phyloP scores from a whole-genome alignment of 164 flowering plant species.

The Tinospora cordifolia region DNA sequence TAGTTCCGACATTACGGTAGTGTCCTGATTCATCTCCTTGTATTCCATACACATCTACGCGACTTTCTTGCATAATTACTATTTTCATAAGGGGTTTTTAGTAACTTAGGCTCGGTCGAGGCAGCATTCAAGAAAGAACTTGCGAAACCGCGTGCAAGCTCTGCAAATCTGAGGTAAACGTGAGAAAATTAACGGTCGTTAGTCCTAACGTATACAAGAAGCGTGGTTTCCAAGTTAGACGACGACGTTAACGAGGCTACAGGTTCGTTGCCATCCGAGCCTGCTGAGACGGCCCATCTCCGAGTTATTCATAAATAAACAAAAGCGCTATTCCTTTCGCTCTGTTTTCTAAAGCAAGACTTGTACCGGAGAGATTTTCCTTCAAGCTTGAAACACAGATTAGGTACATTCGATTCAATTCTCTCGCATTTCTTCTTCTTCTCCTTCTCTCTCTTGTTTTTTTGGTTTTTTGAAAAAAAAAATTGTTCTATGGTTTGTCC shows the following conservation, averaged over 20 bases:
- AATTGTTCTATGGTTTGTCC: too few relatives aligned
- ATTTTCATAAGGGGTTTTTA: too few relatives aligned
- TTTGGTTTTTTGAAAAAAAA: too few relatives aligned
- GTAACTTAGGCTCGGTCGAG: too few relatives aligned
- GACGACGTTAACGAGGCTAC: conserved; percentile 11
- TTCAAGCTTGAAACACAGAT: conserved; percentile 5
- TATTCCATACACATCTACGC: too few relatives aligned
- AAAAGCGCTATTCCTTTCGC: not conserved
- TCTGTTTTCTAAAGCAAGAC: not conserved
- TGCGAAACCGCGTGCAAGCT: not conserved
- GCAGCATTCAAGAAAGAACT: too few relatives aligned
- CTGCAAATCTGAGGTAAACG: not conserved
- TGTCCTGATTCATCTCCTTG: too few relatives aligned
- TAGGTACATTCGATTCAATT: conserved; percentile 6
- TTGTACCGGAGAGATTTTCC: not conserved
- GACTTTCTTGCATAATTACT: too few relatives aligned
- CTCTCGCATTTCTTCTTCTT: not conserved
- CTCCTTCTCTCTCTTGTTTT: too few relatives aligned
- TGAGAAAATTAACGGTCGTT: not conserved
- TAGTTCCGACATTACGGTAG: too few relatives aligned
- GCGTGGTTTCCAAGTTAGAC: not conserved
- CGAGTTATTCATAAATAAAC: conserved; percentile 2
- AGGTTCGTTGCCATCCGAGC: conserved; percentile 5
- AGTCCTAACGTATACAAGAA: not conserved
- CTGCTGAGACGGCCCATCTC: not conserved